These are phyloP conservation scores for Candida glucosophila DNA, from an alignment of 1,139 yeast genomes.

Conservation along the genomic window DNA sequence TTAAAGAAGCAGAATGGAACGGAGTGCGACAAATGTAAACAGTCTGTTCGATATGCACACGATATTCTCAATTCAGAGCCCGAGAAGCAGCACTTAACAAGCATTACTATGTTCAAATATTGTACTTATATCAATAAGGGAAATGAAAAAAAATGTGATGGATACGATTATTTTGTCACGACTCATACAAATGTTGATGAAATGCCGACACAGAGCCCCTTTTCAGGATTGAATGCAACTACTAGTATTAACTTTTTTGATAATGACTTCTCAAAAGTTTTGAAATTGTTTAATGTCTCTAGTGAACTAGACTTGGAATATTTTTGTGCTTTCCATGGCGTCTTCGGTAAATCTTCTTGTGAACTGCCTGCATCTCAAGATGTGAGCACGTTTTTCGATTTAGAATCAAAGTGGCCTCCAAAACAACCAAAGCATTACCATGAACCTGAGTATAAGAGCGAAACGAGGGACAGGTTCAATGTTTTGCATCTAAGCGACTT, in stretches of 20 bases:
- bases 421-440: slow-evolving; percentile 15
- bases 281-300: slow-evolving; percentile 26
- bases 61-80: slow-evolving; percentile 20
- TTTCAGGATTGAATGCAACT: slow-evolving; percentile 16
- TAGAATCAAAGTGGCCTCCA: slow-evolving; percentile 24
- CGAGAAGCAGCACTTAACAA: slow-evolving; percentile 26
- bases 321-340: slow-evolving; percentile 15
- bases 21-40: slow-evolving; percentile 27
- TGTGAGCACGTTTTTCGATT: slow-evolving; percentile 16
- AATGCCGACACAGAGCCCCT: slow-evolving; percentile 10
- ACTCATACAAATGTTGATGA: slow-evolving; percentile 14
- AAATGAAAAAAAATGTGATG: slow-evolving; percentile 25
- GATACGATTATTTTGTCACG: slow-evolving; percentile 30
- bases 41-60: slow-evolving; percentile 24
- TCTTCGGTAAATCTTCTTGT: slow-evolving; percentile 16
- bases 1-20: too few species aligned
- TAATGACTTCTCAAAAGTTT: slow-evolving; percentile 31
- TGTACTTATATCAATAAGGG: slow-evolving; percentile 24
- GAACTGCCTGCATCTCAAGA: slow-evolving; percentile 21
- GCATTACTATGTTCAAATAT: slow-evolving; percentile 27
- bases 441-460: slow-evolving; percentile 17
- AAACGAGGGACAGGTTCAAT: slow-evolving; percentile 29
- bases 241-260: slow-evolving; percentile 26
- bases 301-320: slow-evolving; percentile 28
- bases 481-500: slow-evolving; percentile 63